Base-by-base conservation (phyloP, 495 filamentous ascomycete species). In the Tuber melanosporum region DNA sequence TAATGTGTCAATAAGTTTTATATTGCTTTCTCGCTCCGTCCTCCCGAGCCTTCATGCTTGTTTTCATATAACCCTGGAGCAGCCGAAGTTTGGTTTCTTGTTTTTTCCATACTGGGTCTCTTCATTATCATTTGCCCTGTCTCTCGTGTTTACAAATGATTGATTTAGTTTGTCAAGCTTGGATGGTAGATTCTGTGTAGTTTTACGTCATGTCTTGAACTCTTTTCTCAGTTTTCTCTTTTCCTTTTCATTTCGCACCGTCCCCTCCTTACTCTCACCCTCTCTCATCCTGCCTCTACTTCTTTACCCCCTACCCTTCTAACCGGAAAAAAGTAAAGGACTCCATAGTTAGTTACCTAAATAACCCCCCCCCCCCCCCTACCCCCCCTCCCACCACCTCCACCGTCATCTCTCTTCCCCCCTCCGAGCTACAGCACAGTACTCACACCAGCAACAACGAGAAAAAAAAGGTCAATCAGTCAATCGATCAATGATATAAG, bases 121-220 rank as follows among this genome's bases (percentile, higher is more conserved):
- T 15, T 66, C 39, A 41, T 41, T 66, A 57, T 57, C 22, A 22
- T 26, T 26, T 66, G 15, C 57, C 26, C n/a, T 66, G 57, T 66
- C 4, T 57, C 9, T 66, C 26, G 57, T 66, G n/a, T 15, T 32
- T 66, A 32, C 57, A 32, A 26, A 66, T 32, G 57, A 32, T 32
- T 66, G 57, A 66, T 32, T 32, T 15, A 66, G 57, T 66, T 32
- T 32, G 57, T 32, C 12, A 66, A 32, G 57, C 57, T 32, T 66
- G 57, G 15, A 66, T 15, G 12, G 57, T 66, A 66, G 57, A 66
- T 66, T 32, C 57, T 32, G 10, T 66, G 12, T 66, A 66, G 57
- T 66, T n/a, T 32, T 79, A 41, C 70, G 74, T 79, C 75, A 75
- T 69, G 75, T 42, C 52, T 44, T 74, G 44, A 74, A 47, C 26